Base-by-base conservation (phyloP, 2,329 filamentous ascomycete genomes). In the Neoscytalidium dimidiatum region DNA sequence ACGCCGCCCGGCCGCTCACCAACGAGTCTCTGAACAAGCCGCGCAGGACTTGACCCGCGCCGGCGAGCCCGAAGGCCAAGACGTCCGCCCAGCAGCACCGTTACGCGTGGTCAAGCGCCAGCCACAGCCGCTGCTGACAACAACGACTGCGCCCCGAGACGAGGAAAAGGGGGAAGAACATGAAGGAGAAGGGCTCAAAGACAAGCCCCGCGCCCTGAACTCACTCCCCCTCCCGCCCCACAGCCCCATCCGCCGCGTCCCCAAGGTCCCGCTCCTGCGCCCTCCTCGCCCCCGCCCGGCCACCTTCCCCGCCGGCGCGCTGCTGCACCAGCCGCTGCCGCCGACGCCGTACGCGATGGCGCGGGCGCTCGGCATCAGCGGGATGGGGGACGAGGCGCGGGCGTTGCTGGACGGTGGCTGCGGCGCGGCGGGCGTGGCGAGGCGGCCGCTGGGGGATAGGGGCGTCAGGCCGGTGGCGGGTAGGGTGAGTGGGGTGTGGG, bases 341-440 rank as follows among this genome's bases (percentile, higher is more conserved):
- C 56, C 28, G 4, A 60, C 56, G 38, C 56, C 56, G 26, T 60
- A 46, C 38, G 38, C 29, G 2, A 60, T 60, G 56, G 38, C n/a
- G 8, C n/a, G 38, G 35, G 1, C 4, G 17, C 11, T 58, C 5
- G 48, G 48, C 9, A 2, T 51, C 14, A 17, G n/a, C 4, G 49
- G 23, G 17, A 3, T 7, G 7, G 44, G 31, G 29, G 21, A 52
- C 29, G 38, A 11, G 11, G 38, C 9, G 38, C 38, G 7, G 38
- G 5, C 8, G 13, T 60, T 11, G 17, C 56, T 17, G 38, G 56
- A 2, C 38, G 41, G 38, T 41, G 38, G 41, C 28, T 60, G 26
- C 38, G 38, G 19, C n/a, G n/a, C n/a, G n/a, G n/a, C 38, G 7
- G 38, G 5, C 8, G 13, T 60, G 7, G 17, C 56, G 26, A 38